Evolutionary conservation across 139 green algal genomes (phyloP).

Genomic region (Coelastrella sp.): DNA sequence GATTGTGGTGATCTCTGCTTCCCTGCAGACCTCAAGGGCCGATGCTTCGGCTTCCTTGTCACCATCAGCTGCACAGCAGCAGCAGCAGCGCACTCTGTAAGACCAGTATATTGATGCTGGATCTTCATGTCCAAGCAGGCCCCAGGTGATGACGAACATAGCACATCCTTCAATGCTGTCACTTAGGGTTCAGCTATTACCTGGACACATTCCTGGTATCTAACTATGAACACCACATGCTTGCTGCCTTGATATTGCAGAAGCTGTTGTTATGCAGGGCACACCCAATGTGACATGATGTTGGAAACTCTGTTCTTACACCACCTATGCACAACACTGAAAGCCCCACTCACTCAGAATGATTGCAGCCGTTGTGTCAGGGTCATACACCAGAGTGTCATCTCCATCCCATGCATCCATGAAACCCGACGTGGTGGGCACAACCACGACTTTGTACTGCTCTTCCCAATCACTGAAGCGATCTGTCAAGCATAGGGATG

Average conservation of each 20-base stretch:
- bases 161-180: too few relatives aligned
- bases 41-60: slow-evolving; percentile 76
- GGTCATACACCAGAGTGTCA: slow-evolving; percentile 84
- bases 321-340: neutral
- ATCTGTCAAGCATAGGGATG: slow-evolving; percentile 67
- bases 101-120: neutral
- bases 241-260: too few relatives aligned
- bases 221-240: too few relatives aligned
- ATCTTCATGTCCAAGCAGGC: too few relatives aligned
- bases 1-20: slow-evolving; percentile 75
- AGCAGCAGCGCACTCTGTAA: neutral
- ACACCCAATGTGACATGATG: neutral
- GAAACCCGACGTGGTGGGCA: slow-evolving; percentile 56
- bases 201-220: too few relatives aligned
- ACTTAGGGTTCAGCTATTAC: too few relatives aligned
- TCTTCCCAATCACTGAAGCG: slow-evolving; percentile 69
- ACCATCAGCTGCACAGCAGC: slow-evolving; percentile 47
- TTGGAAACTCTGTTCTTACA: neutral
- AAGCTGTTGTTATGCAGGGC: too few relatives aligned
- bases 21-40: slow-evolving; percentile 72
- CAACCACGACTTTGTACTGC: slow-evolving; percentile 27
- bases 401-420: slow-evolving; percentile 89
- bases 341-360: slow-evolving; percentile 67
- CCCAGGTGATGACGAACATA: too few relatives aligned
- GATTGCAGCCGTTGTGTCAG: slow-evolving; percentile 77